Evolutionary conservation across 2,329 filamentous ascomycete genomes (phyloP), one percentile per base, ranked within the genome.

Genomic region (Volutella citrinella): DNA sequence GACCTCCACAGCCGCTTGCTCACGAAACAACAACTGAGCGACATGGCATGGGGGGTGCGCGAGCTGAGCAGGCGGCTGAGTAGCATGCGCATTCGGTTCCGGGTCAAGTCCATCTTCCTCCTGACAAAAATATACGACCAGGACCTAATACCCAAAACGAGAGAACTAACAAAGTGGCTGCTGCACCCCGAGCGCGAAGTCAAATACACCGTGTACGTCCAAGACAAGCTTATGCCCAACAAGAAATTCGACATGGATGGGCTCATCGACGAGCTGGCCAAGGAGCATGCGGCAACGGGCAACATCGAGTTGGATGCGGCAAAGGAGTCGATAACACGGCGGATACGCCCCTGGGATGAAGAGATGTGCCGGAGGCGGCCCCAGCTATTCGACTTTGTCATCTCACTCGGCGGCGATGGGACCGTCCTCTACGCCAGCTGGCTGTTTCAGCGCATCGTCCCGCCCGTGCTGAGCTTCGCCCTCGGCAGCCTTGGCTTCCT

Each of bases 1-100:
- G 56, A 62, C 8, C 49, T 74, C 25, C 73, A 77, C 52, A 80
- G 74, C 39, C 77, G 91, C n/a, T 76, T 96, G 30, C 72, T 97
- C 48, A 96, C 90, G 3, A 97, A 97, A 68, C 89, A 87, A 60
- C 88, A 98, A 62, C 72, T 98, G 25, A 89, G 85, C 11, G 93
- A 97, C 52, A 97, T 98, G 91, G 90, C 91, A 0, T 90, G 91
- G 80, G 90, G 91, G 17, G 93, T 97, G 38, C 76, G 93, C 29
- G 88, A 96, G 62, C 69, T 98, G 38, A 91, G 87, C 19, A 85
- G 95, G 55, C 84, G 87, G 40, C 66, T 97, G 39, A 86, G 87
- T 32, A 89, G 82, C 60, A 82, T 97, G 58, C 79, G 83, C 38
- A 71, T 98, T 43, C 86, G 84, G 58, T 79, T 95, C 46, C 82